These are phyloP conservation scores for Phytopythium sindhum DNA, from an alignment of 352 stramenopile species.

Conservation along the genomic window DNA sequence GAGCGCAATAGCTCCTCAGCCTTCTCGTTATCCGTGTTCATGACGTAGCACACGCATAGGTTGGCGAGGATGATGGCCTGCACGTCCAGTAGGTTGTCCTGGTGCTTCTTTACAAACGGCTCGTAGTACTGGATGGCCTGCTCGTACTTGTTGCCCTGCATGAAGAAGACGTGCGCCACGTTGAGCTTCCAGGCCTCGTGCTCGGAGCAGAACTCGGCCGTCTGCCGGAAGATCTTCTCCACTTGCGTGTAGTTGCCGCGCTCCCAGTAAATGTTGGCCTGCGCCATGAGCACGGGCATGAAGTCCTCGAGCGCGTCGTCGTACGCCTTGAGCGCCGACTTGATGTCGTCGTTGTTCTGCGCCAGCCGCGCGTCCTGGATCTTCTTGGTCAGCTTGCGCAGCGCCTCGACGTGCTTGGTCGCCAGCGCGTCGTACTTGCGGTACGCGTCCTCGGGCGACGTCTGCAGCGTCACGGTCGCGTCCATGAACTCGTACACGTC, in stretches of 20 bases:
- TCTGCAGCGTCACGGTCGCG: conserved; percentile 91
- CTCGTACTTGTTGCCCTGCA: conserved; percentile 90
- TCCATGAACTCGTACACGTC: conserved; percentile 97
- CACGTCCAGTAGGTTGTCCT: conserved; percentile 91
- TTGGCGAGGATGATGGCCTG: conserved; percentile 97
- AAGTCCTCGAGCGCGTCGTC: conserved; percentile 93
- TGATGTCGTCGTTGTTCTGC: conserved; percentile 92
- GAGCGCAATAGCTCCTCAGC: conserved; percentile 94
- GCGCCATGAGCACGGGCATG: conserved; percentile 96
- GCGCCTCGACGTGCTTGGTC: conserved; percentile 90
- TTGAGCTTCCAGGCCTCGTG: conserved; percentile 96
- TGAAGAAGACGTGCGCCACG: conserved; percentile 95
- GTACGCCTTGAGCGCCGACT: conserved; percentile 90
- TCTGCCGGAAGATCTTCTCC: conserved; percentile 94
- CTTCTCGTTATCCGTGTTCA: conserved; percentile 96
- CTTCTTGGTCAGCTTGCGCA: conserved; percentile 93
- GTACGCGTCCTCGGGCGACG: conserved; percentile 93
- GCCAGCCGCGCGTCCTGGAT: conserved; percentile 91
- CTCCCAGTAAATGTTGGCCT: conserved; percentile 96
- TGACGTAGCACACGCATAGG: conserved; percentile 96
- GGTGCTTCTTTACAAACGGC: conserved; percentile 91
- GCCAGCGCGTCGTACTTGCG: conserved; percentile 93
- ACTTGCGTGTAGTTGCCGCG: conserved; percentile 95
- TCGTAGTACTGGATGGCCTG: conserved; percentile 94
- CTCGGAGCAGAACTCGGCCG: conserved; percentile 94